Base-by-base conservation (phyloP, 1,284 basidiomycete species). In the Sphaerobolus stellatus region DNA sequence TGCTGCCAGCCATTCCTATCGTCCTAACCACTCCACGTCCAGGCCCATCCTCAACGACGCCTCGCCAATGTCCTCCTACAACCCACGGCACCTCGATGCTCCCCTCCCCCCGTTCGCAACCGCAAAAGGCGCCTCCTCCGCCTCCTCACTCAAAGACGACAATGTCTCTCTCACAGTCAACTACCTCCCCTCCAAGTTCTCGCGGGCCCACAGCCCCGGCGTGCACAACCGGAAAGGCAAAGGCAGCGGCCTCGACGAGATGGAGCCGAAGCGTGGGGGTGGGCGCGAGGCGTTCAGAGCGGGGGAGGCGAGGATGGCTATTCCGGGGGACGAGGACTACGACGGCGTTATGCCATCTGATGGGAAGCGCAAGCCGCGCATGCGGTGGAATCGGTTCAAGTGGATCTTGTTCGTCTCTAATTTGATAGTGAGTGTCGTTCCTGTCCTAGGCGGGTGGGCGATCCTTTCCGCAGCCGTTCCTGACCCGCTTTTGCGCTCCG, bases 371-470 rank as follows among this genome's bases (percentile, higher is more conserved):
- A 70, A 68, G 59, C 68, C 65, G 11, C 70, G 69, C 59, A 61
- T 75, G 45, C 62, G 71, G 40, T 77, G 75, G 75, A 77, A 76
- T 59, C 63, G 71, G 56, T 77, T 76, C 69, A 77, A 77, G 60
- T 75, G 73, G 73, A 60, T 66, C 20, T 61, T 77, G 36, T 75
- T 77, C 59, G 44, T 62, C 28, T 68, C 70, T 36, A 76, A 75
- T 61, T 65, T 62, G 25, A 58, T 73, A 24, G 74, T 77, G 50
- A 59, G 74, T 73, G 11, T n/a, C 18, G 14, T 11, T 7, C 20
- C 22, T 41, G n/a, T n/a, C n/a, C n/a, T n/a, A 27, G 14, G 38
- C 24, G 52, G 36, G 20, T 40, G 20, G 11, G 11, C 34, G 18
- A 16, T 11, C n/a, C 29, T 36, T 14, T 31, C 28, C 44, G 24